Percentiles rank a stretch among this genome's conserved stretches.
Evolutionary conservation across 345 rosid genomes (phyloP).

Genomic region (Eucalyptus sideroxylon): DNA sequence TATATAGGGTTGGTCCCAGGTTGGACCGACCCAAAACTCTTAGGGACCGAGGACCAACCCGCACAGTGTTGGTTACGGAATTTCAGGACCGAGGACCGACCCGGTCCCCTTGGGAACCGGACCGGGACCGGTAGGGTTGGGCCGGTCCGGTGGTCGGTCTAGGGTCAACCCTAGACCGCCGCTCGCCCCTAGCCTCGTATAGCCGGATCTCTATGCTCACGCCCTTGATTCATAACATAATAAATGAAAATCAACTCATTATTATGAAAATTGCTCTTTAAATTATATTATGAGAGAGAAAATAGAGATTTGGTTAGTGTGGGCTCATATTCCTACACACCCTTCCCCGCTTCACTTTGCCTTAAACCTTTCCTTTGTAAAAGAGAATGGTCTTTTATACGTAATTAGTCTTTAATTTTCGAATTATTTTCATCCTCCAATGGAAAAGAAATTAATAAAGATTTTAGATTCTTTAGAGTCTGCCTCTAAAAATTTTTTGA

Average conservation of each 20-base stretch:
- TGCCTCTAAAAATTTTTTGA: not conserved
- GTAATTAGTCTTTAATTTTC: not conserved
- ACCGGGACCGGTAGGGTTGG: no score
- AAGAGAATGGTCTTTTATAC: not conserved
- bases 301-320: not conserved
- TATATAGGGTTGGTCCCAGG: no score
- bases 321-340: not conserved
- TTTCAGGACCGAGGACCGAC: no score
- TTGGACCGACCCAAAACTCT: no score
- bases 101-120: no score
- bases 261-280: not conserved
- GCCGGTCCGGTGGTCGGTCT: no score
- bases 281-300: not conserved
- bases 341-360: not conserved
- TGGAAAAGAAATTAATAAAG: not conserved
- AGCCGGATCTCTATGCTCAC: not conserved
- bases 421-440: not conserved
- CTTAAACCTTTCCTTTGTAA: not conserved
- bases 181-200: no score
- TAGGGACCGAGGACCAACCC: no score
- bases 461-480: not conserved
- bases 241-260: not conserved
- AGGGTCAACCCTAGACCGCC: no score
- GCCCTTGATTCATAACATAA: not conserved
- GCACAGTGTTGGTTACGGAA: no score